These are phyloP conservation scores for Calocybe cyanea DNA, from an alignment of 768 basidiomycete genomes.

Conservation along the genomic window DNA sequence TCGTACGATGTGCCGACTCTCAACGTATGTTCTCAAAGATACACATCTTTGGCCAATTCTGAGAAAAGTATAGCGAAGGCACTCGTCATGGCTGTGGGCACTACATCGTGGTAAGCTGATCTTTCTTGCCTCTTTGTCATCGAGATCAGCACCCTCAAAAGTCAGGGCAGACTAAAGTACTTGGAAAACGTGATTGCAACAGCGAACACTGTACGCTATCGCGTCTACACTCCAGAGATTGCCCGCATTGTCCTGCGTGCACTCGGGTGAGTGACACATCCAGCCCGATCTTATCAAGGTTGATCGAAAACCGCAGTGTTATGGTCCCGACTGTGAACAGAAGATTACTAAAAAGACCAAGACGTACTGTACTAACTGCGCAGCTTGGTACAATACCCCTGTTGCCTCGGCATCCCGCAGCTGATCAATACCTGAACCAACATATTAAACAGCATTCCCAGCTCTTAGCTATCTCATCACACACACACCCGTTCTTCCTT, in stretches of 20 bases:
- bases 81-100: slow-evolving; percentile 77
- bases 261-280: slow-evolving; percentile 33
- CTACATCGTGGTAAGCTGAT: slow-evolving; percentile 58
- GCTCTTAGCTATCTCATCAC: no score
- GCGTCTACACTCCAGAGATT: slow-evolving; percentile 26
- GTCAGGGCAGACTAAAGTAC: slow-evolving; percentile 40
- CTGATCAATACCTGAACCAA: no score
- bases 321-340: slow-evolving; percentile 68
- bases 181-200: slow-evolving; percentile 54
- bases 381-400: slow-evolving; percentile 54
- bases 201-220: slow-evolving; percentile 39
- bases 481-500: no score
- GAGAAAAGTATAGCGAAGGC: slow-evolving; percentile 53
- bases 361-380: slow-evolving; percentile 55
- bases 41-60: slow-evolving; percentile 19
- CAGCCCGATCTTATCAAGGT: slow-evolving; percentile 9
- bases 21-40: slow-evolving; percentile 38
- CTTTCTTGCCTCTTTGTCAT: slow-evolving; percentile 5
- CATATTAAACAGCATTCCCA: no score
- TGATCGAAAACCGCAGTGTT: slow-evolving; percentile 43
- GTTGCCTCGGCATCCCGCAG: slow-evolving; percentile 34
- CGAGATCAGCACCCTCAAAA: slow-evolving; percentile 11
- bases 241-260: slow-evolving; percentile 39
- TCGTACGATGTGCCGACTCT: slow-evolving; percentile 50
- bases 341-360: slow-evolving; percentile 46